Base-by-base conservation (phyloP, 2,329 filamentous ascomycete species). In the Colletotrichum lindemuthianum region DNA sequence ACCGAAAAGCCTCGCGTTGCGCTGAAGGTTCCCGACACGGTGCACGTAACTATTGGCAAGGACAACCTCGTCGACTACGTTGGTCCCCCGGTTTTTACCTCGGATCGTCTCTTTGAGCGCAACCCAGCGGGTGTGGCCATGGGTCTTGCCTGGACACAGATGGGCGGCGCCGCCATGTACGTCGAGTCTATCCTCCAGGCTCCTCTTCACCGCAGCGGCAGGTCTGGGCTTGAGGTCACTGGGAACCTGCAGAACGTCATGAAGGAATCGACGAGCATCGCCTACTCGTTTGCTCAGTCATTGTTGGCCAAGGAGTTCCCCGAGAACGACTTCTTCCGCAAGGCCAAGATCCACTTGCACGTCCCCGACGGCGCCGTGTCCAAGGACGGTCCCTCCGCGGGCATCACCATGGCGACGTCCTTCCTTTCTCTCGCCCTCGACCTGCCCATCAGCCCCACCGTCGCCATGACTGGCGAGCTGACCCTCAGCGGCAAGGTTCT, bases 391-490 rank as follows among this genome's bases (percentile, higher is more conserved):
- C 92, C 92, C 5, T 94, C 91, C 51, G 96, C 96, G 16, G 96
- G 96, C 75, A 96, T 99, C 73, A 99, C 96, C 7, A 99, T 99
- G 96, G 91, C 96, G n/a, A 97, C 93, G 7, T 93, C 92, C 63
- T 79, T 99, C 71, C 83, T 99, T 54, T 95, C 91, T 56, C 82
- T 99, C 67, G 95, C 93, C 8, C 81, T 98, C 43, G 88, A 97
- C 69, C 85, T 86, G 49, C 85, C 90, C 13, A 84, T 99, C 53
- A 86, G 93, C 73, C 92, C 95, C 7, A 93, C 92, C 1, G 89
- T 98, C 70, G 95, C 96, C 64, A 99, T 99, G 96, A 99, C 96
- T 1, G 96, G 96, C 68, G 96, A 99, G 79, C 83, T 99, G 68
- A 99, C 96, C 2, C 89, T 99, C 56, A 99, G 96, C 1, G 96